Evolutionary conservation across 2,329 filamentous ascomycete species (phyloP).

Genomic region (Xylariaceae sp.): DNA sequence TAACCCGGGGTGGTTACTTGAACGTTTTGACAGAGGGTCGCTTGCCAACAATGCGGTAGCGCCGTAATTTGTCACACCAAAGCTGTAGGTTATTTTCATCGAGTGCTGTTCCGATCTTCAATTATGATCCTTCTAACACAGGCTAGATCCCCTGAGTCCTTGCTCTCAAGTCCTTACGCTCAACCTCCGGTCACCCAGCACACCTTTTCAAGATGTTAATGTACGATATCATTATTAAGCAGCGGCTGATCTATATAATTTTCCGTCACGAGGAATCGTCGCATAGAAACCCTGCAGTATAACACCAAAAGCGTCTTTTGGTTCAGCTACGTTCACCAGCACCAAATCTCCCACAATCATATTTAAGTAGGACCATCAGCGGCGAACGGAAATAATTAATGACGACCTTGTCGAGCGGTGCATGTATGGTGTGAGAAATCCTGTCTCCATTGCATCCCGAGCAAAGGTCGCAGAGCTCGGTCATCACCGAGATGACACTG

Average conservation of each 20-base stretch:
- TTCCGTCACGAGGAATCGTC: neutral
- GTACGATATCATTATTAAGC: neutral
- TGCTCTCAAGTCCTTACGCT: neutral
- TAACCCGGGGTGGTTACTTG: constrained; percentile 46
- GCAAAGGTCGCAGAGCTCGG: neutral
- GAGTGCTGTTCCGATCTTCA: neutral
- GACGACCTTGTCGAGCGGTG: neutral
- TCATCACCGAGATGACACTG: neutral
- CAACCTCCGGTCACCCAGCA: neutral
- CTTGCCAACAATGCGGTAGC: constrained; percentile 22
- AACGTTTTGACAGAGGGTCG: constrained; percentile 32
- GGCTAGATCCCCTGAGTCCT: neutral
- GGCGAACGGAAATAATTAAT: neutral
- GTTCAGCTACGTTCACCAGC: neutral
- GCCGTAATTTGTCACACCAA: neutral
- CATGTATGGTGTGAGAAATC: neutral
- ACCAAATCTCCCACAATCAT: too few relatives aligned
- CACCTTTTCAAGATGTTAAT: neutral
- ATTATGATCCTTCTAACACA: neutral
- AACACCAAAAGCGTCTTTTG: neutral
- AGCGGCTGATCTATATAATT: neutral
- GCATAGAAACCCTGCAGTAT: neutral
- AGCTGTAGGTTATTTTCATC: neutral
- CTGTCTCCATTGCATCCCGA: neutral
- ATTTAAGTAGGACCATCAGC: neutral